These are phyloP conservation scores for Cutaneotrichosporon cutaneum DNA, from an alignment of 1,284 basidiomycete genomes.

Conservation along the genomic window DNA sequence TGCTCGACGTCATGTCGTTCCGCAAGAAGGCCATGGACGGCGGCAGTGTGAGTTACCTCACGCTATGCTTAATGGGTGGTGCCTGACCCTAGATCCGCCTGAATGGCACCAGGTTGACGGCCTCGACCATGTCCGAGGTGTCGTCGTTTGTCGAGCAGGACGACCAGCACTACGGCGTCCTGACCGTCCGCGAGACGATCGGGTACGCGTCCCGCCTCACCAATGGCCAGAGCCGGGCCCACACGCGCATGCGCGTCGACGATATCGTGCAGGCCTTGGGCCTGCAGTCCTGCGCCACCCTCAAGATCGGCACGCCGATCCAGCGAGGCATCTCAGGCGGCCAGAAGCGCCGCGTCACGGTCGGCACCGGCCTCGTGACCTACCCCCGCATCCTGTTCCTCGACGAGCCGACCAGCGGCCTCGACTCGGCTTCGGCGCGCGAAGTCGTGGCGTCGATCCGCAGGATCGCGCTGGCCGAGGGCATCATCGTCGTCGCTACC, in stretches of 20 bases:
- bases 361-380: conserved; percentile 49
- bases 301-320: conserved; percentile 51
- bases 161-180: conserved; percentile 50
- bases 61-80: neutral
- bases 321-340: conserved; percentile 53
- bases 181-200: conserved; percentile 49
- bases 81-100: conserved; percentile 15
- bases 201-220: conserved; percentile 16
- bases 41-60: conserved; percentile 15
- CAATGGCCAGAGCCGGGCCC: conserved; percentile 22
- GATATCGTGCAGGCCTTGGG: conserved; percentile 25
- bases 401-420: conserved; percentile 51
- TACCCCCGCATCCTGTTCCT: conserved; percentile 51
- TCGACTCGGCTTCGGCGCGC: conserved; percentile 28
- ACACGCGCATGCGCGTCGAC: conserved; percentile 19
- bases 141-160: conserved; percentile 53
- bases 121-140: conserved; percentile 20
- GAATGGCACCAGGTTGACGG: conserved; percentile 19
- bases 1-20: conserved; percentile 49
- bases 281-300: conserved; percentile 15
- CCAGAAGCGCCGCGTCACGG: conserved; percentile 49
- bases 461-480: conserved; percentile 20
- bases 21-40: conserved; percentile 31
- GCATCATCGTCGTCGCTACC: conserved; percentile 41
- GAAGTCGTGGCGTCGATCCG: conserved; percentile 24